A percentile compares a stretch with the other conserved stretches of the same genome.
These are phyloP conservation scores for Phaeotremella skinneri DNA, from an alignment of 768 basidiomycete species.

Conservation along the genomic window DNA sequence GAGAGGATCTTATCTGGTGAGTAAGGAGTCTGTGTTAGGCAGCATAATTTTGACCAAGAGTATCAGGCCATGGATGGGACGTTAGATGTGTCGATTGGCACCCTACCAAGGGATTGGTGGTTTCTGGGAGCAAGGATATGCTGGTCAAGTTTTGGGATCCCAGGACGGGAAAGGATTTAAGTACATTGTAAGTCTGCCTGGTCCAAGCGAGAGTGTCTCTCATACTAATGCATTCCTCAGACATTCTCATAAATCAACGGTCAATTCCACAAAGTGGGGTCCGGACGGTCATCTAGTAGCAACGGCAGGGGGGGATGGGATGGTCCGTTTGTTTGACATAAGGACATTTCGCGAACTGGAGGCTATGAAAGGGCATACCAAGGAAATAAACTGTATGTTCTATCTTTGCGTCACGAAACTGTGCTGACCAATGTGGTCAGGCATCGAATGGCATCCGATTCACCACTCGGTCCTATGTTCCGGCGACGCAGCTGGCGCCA, in stretches of 20 bases:
- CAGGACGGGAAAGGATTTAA: constrained; percentile 80
- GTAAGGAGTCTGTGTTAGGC: constrained; percentile 12
- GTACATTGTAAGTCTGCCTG: constrained; percentile 68
- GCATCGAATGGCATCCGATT: constrained; percentile 91
- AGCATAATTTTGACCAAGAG: not conserved
- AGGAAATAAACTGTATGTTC: constrained; percentile 89
- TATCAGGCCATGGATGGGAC: constrained; percentile 93
- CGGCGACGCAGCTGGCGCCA: constrained; percentile 89
- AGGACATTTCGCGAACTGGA: constrained; percentile 95
- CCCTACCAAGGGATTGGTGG: constrained; percentile 89
- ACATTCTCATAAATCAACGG: constrained; percentile 94
- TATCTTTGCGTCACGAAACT: not conserved
- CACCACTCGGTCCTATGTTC: constrained; percentile 82
- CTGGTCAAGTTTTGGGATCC: constrained; percentile 99
- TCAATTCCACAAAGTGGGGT: constrained; percentile 89
- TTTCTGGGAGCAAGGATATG: constrained; percentile 95
- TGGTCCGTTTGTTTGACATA: constrained; percentile 94
- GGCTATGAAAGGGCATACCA: constrained; percentile 90
- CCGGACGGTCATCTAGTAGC: constrained; percentile 92
- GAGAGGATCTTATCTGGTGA: constrained; percentile 81
- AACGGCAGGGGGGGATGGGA: constrained; percentile 91
- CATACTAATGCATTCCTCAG: constrained; percentile 53
- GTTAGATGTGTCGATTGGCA: constrained; percentile 99
- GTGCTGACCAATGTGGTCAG: constrained; percentile 53
- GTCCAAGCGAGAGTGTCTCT: constrained; percentile 6